phyloP scores from a whole-genome alignment of 2,329 filamentous ascomycete species.

The Chrysoporthe cubensis region DNA sequence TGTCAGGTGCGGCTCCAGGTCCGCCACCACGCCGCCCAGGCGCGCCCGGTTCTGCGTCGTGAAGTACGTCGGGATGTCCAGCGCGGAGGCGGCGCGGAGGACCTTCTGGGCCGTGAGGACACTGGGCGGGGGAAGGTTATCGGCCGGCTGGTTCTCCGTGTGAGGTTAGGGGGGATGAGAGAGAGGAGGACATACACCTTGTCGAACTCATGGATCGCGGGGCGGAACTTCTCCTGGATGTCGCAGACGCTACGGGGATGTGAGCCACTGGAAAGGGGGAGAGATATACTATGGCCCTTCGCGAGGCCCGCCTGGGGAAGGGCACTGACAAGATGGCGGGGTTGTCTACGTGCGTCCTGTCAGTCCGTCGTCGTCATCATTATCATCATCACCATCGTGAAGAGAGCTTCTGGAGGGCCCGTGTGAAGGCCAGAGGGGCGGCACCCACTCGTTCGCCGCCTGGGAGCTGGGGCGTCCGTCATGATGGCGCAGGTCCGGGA shows the following conservation, averaged over 20 bases:
- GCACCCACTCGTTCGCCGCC: conserved; percentile 27
- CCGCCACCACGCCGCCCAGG: conserved; percentile 78
- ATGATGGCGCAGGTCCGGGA: conserved; percentile 12
- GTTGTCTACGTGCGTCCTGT: conserved; percentile 42
- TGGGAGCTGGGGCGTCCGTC: conserved; percentile 17
- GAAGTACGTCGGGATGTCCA: conserved; percentile 78
- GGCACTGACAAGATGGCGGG: conserved; percentile 54
- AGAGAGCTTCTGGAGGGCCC: conserved; percentile 13
- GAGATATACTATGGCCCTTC: not conserved
- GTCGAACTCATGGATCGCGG: conserved; percentile 81
- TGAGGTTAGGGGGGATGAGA: not conserved
- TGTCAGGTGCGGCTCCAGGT: conserved; percentile 63
- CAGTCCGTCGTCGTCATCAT: not conserved
- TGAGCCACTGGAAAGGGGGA: not conserved
- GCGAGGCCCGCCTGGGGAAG: not conserved
- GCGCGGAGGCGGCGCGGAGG: conserved; percentile 64
- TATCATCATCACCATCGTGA: not conserved
- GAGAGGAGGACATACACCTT: conserved; percentile 63
- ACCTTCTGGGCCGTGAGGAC: conserved; percentile 71
- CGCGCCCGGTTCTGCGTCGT: conserved; percentile 84
- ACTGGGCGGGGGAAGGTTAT: conserved; percentile 42
- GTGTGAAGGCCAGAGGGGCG: too few relatives aligned
- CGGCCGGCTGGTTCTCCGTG: not conserved
- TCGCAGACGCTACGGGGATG: conserved; percentile 77
- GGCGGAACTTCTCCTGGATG: conserved; percentile 89